These are phyloP conservation scores for Sporothrix mexicana DNA, from an alignment of 2,329 filamentous ascomycete genomes.

Conservation along the genomic window DNA sequence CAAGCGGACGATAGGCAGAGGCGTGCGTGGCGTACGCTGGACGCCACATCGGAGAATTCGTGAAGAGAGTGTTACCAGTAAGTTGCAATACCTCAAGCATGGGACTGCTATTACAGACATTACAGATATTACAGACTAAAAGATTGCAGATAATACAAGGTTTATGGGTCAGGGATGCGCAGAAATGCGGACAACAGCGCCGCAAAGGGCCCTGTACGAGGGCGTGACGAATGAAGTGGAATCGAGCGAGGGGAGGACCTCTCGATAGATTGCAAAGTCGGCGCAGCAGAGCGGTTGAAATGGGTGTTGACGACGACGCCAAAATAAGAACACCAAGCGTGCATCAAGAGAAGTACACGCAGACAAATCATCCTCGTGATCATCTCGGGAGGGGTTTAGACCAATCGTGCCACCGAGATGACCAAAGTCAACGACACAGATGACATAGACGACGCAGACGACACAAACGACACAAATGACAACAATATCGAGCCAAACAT, in stretches of 20 bases:
- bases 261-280: slow-evolving; percentile 12
- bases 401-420: slow-evolving; percentile 8
- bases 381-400: not conserved
- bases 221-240: not conserved
- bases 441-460: not conserved
- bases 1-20: not conserved
- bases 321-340: not conserved
- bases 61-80: not conserved
- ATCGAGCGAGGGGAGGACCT: slow-evolving; percentile 11
- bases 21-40: slow-evolving; percentile 18
- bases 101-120: not conserved
- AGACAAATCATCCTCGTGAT: slow-evolving; percentile 21
- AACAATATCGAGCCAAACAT: too few species aligned
- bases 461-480: not conserved
- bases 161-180: not conserved
- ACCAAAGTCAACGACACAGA: too few species aligned
- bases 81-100: not conserved
- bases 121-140: not conserved
- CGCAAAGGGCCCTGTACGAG: slow-evolving; percentile 2
- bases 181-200: not conserved
- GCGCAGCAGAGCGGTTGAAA: slow-evolving; percentile 18
- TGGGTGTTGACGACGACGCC: not conserved
- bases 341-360: slow-evolving; percentile 1
- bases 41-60: slow-evolving; percentile 26
- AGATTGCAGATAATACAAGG: not conserved